These are phyloP conservation scores for Lasiodiplodia citricola DNA, from an alignment of 2,329 filamentous ascomycete genomes.

Conservation along the genomic window DNA sequence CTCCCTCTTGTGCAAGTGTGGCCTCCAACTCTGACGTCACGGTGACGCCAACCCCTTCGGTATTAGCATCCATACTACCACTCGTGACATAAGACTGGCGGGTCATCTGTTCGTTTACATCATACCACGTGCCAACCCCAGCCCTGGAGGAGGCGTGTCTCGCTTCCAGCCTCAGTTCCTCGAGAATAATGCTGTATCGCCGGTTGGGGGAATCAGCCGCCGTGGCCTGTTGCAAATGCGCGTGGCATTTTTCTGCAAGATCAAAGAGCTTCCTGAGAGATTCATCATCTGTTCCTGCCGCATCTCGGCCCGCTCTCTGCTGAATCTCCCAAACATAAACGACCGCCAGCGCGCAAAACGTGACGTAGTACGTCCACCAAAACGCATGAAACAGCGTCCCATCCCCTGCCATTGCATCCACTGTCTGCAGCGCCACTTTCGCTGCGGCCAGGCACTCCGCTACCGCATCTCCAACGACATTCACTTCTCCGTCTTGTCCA, in stretches of 20 bases:
- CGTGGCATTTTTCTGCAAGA: slow-evolving; percentile 51
- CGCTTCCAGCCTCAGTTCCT: slow-evolving; percentile 52
- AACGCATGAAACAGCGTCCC: slow-evolving; percentile 49
- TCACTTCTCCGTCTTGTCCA: slow-evolving; percentile 32
- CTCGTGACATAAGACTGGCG: no score
- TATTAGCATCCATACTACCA: slow-evolving; percentile 25
- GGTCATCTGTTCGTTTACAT: neutral
- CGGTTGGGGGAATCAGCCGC: slow-evolving; percentile 54
- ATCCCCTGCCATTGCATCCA: slow-evolving; percentile 47
- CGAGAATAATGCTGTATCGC: slow-evolving; percentile 55
- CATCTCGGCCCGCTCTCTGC: slow-evolving; percentile 29
- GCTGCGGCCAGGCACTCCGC: slow-evolving; percentile 52
- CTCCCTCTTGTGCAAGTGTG: slow-evolving; percentile 26
- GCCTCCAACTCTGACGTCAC: neutral
- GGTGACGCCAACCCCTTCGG: slow-evolving; percentile 34
- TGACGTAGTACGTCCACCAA: slow-evolving; percentile 57
- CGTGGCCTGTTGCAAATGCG: slow-evolving; percentile 53
- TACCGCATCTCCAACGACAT: slow-evolving; percentile 44
- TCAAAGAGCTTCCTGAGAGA: slow-evolving; percentile 39
- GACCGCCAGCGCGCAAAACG: slow-evolving; percentile 55
- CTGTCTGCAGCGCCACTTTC: slow-evolving; percentile 43
- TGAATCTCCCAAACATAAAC: slow-evolving; percentile 58
- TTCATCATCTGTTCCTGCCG: neutral
- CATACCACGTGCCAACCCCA: neutral
- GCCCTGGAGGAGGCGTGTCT: slow-evolving; percentile 32